A percentile compares a stretch with the other conserved stretches of the same genome.
Conservation (phyloP, 257 asterid species). For the Cruciata laevipes region DNA sequence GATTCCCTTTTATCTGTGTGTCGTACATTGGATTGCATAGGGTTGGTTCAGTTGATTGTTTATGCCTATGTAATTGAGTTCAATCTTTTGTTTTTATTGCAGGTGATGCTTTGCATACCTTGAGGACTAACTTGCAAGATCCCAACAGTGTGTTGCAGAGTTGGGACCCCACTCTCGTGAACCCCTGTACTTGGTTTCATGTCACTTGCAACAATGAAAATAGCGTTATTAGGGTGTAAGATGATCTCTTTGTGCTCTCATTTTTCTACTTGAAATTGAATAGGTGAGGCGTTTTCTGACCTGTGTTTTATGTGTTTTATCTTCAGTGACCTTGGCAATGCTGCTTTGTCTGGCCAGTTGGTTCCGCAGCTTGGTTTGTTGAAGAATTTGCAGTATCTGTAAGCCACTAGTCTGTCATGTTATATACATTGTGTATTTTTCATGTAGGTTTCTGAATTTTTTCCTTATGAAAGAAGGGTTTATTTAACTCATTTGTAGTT, state of each 20-base stretch:
- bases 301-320: too few species aligned
- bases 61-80: slow-evolving; percentile 11
- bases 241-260: slow-evolving; percentile 8
- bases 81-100: slow-evolving; percentile 14
- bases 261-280: slow-evolving; percentile 5
- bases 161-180: slow-evolving; percentile 99
- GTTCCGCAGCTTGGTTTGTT: slow-evolving; percentile 87
- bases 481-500: background rate
- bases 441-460: background rate
- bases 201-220: slow-evolving; percentile 97
- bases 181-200: slow-evolving; percentile 99
- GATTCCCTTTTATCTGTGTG: background rate
- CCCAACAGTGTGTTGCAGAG: slow-evolving; percentile 95
- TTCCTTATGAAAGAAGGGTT: background rate
- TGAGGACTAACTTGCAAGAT: slow-evolving; percentile 69
- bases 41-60: background rate
- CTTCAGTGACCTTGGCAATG: slow-evolving; percentile 96
- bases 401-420: slow-evolving; percentile 23
- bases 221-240: slow-evolving; percentile 97
- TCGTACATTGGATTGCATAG: background rate
- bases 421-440: background rate
- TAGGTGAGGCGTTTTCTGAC: slow-evolving; percentile 5
- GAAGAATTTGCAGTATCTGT: slow-evolving; percentile 96
- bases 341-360: slow-evolving; percentile 89
- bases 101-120: slow-evolving; percentile 95